These are phyloP conservation scores for Crithidia bombi DNA, from an alignment of 208 protist genomes.

Conservation along the genomic window DNA sequence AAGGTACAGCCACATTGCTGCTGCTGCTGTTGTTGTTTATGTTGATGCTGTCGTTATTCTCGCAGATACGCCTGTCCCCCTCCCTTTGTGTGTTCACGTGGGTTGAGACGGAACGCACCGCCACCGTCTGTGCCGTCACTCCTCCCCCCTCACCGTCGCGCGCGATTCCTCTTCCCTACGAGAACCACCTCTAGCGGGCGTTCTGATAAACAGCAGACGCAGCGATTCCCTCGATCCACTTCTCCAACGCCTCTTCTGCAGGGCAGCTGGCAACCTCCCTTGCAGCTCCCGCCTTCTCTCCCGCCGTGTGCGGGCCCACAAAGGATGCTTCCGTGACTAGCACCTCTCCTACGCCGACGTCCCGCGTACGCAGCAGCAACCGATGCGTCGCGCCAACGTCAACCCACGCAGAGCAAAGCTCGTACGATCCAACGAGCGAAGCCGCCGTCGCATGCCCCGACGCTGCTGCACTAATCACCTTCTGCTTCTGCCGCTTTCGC, in stretches of 20 bases:
- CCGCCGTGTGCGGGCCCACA: slow-evolving; percentile 2
- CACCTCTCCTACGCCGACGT: slow-evolving; percentile 65
- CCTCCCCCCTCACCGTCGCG: no score
- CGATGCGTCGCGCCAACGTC: slow-evolving; percentile 28
- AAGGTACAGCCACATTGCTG: no score
- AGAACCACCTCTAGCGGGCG: not conserved
- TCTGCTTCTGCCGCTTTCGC: slow-evolving; percentile 23
- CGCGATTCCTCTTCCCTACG: no score
- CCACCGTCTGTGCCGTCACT: no score
- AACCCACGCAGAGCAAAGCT: slow-evolving; percentile 65
- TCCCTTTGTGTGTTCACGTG: no score
- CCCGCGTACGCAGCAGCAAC: slow-evolving; percentile 44
- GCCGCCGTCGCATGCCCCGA: not conserved
- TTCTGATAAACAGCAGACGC: slow-evolving; percentile 18
- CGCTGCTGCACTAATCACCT: not conserved
- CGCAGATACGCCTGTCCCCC: no score
- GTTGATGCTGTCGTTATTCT: no score
- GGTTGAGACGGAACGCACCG: no score
- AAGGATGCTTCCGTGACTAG: slow-evolving; percentile 58
- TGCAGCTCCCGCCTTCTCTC: not conserved
- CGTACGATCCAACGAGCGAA: slow-evolving; percentile 10
- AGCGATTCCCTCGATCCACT: slow-evolving; percentile 40
- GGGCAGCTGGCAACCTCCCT: slow-evolving; percentile 1
- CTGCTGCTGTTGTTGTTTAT: no score
- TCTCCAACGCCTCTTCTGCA: slow-evolving; percentile 36